Evolutionary conservation across 805 yeast species (phyloP).

Genomic region (Nakazawaea pomicola): DNA sequence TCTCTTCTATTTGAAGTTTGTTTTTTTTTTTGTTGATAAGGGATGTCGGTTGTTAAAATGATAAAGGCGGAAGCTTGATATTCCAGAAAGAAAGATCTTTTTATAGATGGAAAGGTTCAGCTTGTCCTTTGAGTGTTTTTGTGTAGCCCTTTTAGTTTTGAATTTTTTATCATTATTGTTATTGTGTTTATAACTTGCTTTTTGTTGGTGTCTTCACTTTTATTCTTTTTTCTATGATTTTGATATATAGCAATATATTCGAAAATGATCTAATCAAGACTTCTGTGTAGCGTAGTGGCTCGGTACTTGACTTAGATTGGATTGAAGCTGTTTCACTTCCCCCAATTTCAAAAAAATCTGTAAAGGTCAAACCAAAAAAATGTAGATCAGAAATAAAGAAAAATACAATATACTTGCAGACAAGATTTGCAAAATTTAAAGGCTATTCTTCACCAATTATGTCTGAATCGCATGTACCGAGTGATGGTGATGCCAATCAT

Average conservation of each 20-base stretch:
- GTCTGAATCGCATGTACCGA: no score
- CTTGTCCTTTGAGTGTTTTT: not conserved
- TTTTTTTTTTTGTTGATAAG: not conserved
- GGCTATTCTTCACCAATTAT: no score
- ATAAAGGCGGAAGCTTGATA: not conserved
- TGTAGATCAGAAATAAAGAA: no score
- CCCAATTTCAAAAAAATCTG: no score
- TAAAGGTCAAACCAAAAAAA: no score
- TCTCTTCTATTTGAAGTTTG: not conserved
- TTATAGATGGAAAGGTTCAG: not conserved
- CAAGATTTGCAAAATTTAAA: no score
- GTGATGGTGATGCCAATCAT: no score
- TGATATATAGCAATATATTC: not conserved
- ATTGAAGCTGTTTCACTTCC: no score
- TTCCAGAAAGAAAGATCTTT: not conserved
- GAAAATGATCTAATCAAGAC: no score
- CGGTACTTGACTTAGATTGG: no score
- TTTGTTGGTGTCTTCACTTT: not conserved
- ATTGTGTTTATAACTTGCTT: slow-evolving; percentile 4
- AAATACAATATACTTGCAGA: no score
- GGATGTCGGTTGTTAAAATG: slow-evolving; percentile 9
- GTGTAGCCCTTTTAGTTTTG: not conserved
- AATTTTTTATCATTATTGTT: not conserved
- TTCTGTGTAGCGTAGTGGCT: no score
- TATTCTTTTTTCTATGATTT: not conserved